Base-by-base conservation (phyloP, 768 basidiomycete genomes). In the Lepiota venenata region DNA sequence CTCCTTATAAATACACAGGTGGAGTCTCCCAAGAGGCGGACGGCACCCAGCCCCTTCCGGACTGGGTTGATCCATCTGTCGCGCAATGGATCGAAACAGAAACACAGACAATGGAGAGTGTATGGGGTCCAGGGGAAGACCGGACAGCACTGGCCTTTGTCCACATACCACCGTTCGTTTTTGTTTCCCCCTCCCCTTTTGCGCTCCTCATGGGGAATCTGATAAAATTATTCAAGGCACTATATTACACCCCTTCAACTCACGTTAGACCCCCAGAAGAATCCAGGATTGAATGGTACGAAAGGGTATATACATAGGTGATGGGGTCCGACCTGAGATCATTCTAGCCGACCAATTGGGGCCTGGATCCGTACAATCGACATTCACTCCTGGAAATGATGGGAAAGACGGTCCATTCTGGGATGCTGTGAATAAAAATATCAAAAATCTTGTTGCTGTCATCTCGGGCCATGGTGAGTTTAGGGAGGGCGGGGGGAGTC, bases 1-100 rank as follows among this genome's bases (percentile, higher is more conserved):
- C 32, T 9, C 32, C 14, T 21, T 32, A 20, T 48, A 50, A 8
- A n/a, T 57, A 12, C 21, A 9, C 68, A 74, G 84, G 84, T 29
- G 87, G 86, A 0, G 68, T 76, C 60, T 74, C 71, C 42, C 69
- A 67, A 4, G 74, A 80, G 39, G 64, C 67, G 0, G 69, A 79
- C 57, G 72, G 78, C 2, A 72, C 40, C 0, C 54, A 35, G 22
- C 56, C 71, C 15, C 68, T 86, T 45, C 76, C 79, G 0, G 87
- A 88, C 65, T 90, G 84, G 83, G 85, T 90, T 10, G 84, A 89
- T 60, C 67, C 69, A 4, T 75, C 76, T 3, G 84, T 89, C 8
- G 81, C 81, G 1, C 62, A 58, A 2, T 90, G 87, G 87, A 82
- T 88, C 20, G 60, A 71, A 54, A 63, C 60, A 4, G 84, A 87